Base-by-base conservation (phyloP, 257 asterid genomes). In the Osmanthus fragrans region DNA sequence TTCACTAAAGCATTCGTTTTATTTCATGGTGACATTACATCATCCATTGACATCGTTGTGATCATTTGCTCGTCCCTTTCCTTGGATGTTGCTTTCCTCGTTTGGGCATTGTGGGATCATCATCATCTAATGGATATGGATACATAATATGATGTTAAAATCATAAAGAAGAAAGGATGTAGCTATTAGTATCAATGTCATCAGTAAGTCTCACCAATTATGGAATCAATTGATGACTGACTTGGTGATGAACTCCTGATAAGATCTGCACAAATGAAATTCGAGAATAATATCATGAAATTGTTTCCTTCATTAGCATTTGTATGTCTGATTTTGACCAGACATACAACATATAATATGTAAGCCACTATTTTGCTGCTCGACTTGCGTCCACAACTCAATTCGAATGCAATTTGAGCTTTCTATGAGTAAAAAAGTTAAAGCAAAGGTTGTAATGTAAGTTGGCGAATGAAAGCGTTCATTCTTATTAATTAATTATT, bases 21-120 rank as follows among this genome's bases (percentile, higher is more conserved):
- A 58, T 25, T 70, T 87, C 84, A 88, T 18, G 92, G 96, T 45
- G 89, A n/a, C n/a, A n/a, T n/a, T n/a, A 87, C 96, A 88, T 85
- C 90, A 58, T 85, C 93, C 58, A 76, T 65, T 69, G n/a, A n/a
- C n/a, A n/a, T n/a, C n/a, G 96, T 79, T 18, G 91, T 74, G 60
- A 88, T 72, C 93, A 92, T 88, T 60, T 81, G 90, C 25, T 77
- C 79, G 67, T 90, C 98, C 12, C 89, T 78, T 79, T 83, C 96
- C 79, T 76, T 87, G 6, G 86, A 73, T 34, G 85, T 73, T 78
- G 76, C 85, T 77, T 79, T 86, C 76, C 79, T 75, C 73, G 80
- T 76, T 64, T 73, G 84, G 73, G n/a, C n/a, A n/a, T n/a, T n/a
- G n/a, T n/a, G n/a, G n/a, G n/a, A n/a, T n/a, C n/a, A n/a, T n/a